Evolutionary conservation across 2,329 filamentous ascomycete species (phyloP).

Genomic region (Fusarium bulbicola): DNA sequence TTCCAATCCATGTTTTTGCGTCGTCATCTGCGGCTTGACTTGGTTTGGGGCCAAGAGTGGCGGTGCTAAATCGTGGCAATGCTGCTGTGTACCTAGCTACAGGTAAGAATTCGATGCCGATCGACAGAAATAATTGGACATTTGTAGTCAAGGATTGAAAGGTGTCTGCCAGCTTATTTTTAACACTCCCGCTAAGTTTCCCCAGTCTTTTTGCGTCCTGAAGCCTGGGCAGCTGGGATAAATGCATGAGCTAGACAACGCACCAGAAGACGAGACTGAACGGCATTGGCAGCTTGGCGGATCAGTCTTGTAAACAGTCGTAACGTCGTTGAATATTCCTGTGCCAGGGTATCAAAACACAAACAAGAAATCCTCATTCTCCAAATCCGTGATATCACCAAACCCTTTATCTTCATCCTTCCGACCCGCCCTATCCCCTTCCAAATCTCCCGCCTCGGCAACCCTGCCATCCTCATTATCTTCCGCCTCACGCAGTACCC

Average conservation of each 20-base stretch:
- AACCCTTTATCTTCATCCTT: conserved; percentile 43
- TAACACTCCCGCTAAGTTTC: fast-evolving
- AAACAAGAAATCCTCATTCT: conserved; percentile 72
- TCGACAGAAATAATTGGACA: not conserved
- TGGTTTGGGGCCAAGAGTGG: conserved; percentile 29
- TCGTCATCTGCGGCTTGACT: conserved; percentile 36
- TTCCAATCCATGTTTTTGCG: conserved; percentile 21
- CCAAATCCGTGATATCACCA: conserved; percentile 65
- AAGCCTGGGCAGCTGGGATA: not conserved
- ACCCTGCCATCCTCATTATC: conserved; percentile 6
- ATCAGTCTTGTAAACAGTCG: not conserved
- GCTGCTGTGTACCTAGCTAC: not conserved
- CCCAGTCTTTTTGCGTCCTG: not conserved
- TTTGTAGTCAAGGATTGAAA: fast-evolving
- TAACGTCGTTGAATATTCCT: not conserved
- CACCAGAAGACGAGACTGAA: not conserved
- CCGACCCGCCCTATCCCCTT: not conserved
- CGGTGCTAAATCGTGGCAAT: conserved; percentile 34
- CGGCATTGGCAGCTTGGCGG: conserved; percentile 13
- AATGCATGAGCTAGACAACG: conserved; percentile 7
- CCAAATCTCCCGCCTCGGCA: conserved; percentile 19
- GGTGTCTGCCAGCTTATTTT: fast-evolving
- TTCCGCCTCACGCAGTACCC: conserved; percentile 3
- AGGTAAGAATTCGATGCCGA: fast-evolving
- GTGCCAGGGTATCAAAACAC: conserved; percentile 50